Conservation (phyloP, 2,329 filamentous ascomycete species). For the Penicillium frequentans region DNA sequence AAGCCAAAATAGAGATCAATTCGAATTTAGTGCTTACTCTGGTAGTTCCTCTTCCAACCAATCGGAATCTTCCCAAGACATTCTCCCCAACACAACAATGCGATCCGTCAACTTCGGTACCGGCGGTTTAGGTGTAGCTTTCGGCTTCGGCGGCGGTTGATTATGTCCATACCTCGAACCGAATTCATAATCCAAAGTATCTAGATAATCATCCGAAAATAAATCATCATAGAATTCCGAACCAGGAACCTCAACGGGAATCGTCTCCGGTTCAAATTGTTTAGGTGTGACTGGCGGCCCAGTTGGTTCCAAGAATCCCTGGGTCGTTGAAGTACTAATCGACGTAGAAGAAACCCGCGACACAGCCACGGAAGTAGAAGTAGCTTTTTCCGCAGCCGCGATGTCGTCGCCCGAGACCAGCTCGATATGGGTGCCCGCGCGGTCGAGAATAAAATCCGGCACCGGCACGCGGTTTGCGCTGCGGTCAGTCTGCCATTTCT, state of each 20-base stretch:
- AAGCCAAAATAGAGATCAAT: neutral
- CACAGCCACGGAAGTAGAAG: neutral
- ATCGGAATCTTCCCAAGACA: conserved; percentile 41
- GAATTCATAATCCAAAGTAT: neutral
- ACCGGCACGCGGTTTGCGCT: neutral
- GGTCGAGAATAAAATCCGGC: conserved; percentile 5
- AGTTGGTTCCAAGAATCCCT: conserved; percentile 4
- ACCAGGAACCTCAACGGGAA: conserved; percentile 19
- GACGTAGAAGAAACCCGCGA: neutral
- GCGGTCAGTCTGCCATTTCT: conserved; percentile 10
- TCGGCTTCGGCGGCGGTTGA: conserved; percentile 5
- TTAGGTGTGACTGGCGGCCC: conserved; percentile 1
- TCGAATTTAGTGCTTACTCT: conserved; percentile 33
- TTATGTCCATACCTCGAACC: neutral
- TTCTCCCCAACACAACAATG: conserved; percentile 42
- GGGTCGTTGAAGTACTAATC: neutral
- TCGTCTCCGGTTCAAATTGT: conserved; percentile 9
- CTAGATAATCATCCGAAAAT: neutral
- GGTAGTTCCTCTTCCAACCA: conserved; percentile 47
- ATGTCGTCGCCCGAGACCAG: conserved; percentile 16
- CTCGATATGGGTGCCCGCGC: conserved; percentile 17
- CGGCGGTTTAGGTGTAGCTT: conserved; percentile 12
- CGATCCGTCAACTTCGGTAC: conserved; percentile 29
- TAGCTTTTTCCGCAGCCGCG: neutral
- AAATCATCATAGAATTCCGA: neutral